phyloP scores from a whole-genome alignment of 2,329 filamentous ascomycete genomes.

The Calonectria hongkongensis region DNA sequence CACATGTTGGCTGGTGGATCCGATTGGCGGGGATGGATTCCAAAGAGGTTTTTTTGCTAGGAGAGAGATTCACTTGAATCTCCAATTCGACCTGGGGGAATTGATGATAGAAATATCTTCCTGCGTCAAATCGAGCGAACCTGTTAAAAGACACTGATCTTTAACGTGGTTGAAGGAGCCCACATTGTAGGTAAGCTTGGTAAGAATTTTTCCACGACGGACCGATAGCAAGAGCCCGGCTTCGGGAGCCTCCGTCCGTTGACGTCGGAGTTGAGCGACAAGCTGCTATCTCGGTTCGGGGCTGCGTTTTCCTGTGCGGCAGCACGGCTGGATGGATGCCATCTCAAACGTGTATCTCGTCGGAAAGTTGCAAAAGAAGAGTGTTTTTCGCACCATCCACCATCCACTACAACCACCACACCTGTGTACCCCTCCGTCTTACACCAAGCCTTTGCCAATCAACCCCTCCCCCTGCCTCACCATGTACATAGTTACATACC shows the following conservation, averaged over 20 bases:
- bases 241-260: constrained; percentile 40
- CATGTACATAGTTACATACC: neutral
- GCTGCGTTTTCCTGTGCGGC: neutral
- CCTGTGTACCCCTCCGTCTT: constrained; percentile 2
- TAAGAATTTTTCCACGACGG: constrained; percentile 30
- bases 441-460: constrained; percentile 14
- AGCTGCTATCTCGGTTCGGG: neutral
- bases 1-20: constrained; percentile 67
- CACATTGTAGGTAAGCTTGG: neutral
- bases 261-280: constrained; percentile 36
- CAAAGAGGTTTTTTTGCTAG: neutral
- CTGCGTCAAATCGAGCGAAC: constrained; percentile 1
- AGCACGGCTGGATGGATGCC: constrained; percentile 19
- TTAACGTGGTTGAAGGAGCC: constrained; percentile 17
- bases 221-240: constrained; percentile 33
- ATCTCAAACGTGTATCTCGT: neutral
- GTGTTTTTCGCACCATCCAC: constrained; percentile 5
- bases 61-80: constrained; percentile 27
- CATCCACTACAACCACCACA: neutral
- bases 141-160: constrained; percentile 19
- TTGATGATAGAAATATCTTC: constrained; percentile 19
- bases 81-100: neutral
- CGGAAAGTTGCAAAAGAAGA: neutral
- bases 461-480: neutral
- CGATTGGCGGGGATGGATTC: constrained; percentile 10